Evolutionary conservation across 1,139 yeast species (phyloP), one percentile per base, ranked within the genome.

Genomic region (Blastobotrys niveus): DNA sequence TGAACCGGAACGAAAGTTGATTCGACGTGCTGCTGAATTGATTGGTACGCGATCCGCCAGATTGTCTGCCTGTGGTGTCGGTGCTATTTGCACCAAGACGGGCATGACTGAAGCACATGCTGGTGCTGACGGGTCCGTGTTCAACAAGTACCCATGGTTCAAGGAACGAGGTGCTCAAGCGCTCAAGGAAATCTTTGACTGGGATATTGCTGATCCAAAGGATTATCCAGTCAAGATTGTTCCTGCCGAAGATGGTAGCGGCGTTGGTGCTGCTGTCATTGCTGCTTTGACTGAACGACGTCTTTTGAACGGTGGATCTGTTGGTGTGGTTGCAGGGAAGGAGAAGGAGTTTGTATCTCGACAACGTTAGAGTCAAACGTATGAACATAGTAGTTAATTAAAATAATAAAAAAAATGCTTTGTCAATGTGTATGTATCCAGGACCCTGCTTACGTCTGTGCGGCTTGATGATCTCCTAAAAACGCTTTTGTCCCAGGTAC

Each of bases 121-220:
- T 66, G 98, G 97, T 47, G 95, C 96, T 51, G 98, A 91, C 63
- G 98, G 98, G 52, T 87, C 96, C 12, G 96, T 91, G 38, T 86
- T 74, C 73, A 84, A 87, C 76, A 85, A 77, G 70, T 91, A 91
- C 71, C 98, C 98, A 42, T 82, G 80, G 48, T 91, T 91, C 76
- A 79, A 82, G 65, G 82, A 81, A 62, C 79, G 95, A 63, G 95
- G 95, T 34, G 94, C 94, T 43, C 74, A 77, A 62, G 96, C 87
- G 47, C 76, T 91, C 62, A 80, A 82, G 66, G 97, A 88, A 62
- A 85, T 91, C 56, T 86, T 88, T 64, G 91, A 75, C 55, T 89
- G 96, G 96, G 72, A 74, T 34, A 52, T 61, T 42, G 54, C 59
- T 41, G 66, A 68, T 45, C 69, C 73, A 38, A 62, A 69, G 52